Percentiles rank a stretch among this genome's conserved stretches.
Conservation (phyloP, 2,329 filamentous ascomycete genomes). For the Cladophialophora exuberans region DNA sequence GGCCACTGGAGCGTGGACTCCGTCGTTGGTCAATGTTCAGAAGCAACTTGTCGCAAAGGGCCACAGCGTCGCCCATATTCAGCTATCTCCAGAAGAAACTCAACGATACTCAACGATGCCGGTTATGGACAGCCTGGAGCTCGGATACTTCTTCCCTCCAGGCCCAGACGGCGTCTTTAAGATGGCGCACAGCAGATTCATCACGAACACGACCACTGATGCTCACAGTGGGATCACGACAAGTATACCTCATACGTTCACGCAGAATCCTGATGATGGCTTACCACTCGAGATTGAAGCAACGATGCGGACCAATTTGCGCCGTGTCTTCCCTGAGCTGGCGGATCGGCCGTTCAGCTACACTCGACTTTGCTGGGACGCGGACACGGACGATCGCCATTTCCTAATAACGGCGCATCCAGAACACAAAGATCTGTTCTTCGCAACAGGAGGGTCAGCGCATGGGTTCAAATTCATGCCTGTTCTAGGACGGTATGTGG, state of each 20-base stretch:
- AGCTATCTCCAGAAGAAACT: constrained; percentile 51
- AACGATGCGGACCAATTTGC: constrained; percentile 10
- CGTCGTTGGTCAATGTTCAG: constrained; percentile 54
- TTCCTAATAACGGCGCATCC: constrained; percentile 30
- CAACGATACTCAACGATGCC: constrained; percentile 52
- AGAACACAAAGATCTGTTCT: constrained; percentile 30
- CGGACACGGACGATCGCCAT: constrained; percentile 31
- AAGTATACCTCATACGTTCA: no score
- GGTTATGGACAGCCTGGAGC: constrained; percentile 36
- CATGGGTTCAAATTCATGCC: constrained; percentile 57
- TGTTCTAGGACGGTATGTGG: constrained; percentile 53
- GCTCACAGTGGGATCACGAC: no score
- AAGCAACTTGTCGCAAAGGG: constrained; percentile 58
- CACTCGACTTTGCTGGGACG: constrained; percentile 24
- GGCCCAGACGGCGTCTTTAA: constrained; percentile 9
- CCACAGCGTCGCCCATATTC: constrained; percentile 58
- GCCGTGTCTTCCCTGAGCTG: constrained; percentile 17
- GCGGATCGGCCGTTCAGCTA: constrained; percentile 1
- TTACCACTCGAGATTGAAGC: constrained; percentile 8
- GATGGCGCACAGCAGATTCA: constrained; percentile 5
- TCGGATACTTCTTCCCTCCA: constrained; percentile 11
- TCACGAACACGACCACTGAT: constrained; percentile 10
- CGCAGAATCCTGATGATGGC: constrained; percentile 7
- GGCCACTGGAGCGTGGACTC: constrained; percentile 53
- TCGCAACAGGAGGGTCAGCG: constrained; percentile 51